Conservation (phyloP, 176 grass and related monocot species). For the Ensete glaucum region DNA sequence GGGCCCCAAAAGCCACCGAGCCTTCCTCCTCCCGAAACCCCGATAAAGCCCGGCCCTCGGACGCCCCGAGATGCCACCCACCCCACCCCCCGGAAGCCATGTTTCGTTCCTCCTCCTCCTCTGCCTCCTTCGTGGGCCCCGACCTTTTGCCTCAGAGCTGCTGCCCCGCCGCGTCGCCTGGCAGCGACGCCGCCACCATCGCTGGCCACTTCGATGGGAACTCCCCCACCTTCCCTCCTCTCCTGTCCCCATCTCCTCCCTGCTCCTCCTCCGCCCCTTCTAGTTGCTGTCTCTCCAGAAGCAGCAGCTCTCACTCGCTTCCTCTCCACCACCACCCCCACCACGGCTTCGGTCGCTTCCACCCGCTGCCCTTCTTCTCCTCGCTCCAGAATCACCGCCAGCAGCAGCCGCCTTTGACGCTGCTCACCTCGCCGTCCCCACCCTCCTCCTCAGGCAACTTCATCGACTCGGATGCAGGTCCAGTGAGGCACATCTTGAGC, state of each 20-base stretch:
- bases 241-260: conserved; percentile 4
- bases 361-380: no score
- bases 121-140: conserved; percentile 16
- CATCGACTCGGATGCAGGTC: conserved; percentile 37
- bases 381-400: conserved; percentile 5
- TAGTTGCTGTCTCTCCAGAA: conserved; percentile 33
- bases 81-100: conserved; percentile 21
- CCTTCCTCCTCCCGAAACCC: no score
- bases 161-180: conserved; percentile 29
- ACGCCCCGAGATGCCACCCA: no score
- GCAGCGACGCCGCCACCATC: conserved; percentile 23
- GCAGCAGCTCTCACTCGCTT: conserved; percentile 53
- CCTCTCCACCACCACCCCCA: conserved; percentile 12
- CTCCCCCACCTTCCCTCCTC: no score
- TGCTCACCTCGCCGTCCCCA: conserved; percentile 33
- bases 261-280: conserved; percentile 28
- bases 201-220: not conserved
- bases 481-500: conserved; percentile 64
- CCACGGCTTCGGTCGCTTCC: not conserved
- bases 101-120: conserved; percentile 36
- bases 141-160: conserved; percentile 21
- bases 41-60: no score
- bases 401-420: conserved; percentile 18
- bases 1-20: no score
- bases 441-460: conserved; percentile 50